phyloP scores from a whole-genome alignment of 176 grass and related monocot species.

The Calamus simplicifolius region DNA sequence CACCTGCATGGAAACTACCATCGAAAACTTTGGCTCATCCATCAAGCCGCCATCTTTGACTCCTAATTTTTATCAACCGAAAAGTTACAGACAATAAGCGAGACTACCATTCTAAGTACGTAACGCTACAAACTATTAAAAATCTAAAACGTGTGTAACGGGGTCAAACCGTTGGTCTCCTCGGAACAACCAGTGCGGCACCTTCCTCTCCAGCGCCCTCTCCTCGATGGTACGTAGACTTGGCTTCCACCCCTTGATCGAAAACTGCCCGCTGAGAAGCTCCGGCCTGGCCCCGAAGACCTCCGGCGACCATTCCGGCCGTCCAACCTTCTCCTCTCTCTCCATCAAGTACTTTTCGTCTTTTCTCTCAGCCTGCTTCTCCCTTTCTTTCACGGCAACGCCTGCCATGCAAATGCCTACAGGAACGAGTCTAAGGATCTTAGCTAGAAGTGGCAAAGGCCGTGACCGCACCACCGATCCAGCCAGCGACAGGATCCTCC shows the following conservation, averaged over 20 bases:
- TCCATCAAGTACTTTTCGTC: background rate
- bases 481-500: slow-evolving; percentile 39
- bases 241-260: slow-evolving; percentile 82
- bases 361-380: background rate
- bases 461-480: slow-evolving; percentile 40
- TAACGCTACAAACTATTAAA: too few species aligned
- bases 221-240: slow-evolving; percentile 76
- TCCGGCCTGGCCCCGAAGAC: slow-evolving; percentile 50
- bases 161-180: background rate
- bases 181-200: slow-evolving; percentile 79
- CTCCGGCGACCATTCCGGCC: background rate
- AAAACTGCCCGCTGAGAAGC: slow-evolving; percentile 68
- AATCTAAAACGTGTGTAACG: background rate
- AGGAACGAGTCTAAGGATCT: background rate
- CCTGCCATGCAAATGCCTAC: slow-evolving; percentile 12
- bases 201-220: slow-evolving; percentile 46
- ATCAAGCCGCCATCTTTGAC: too few species aligned
- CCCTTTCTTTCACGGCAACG: too few species aligned
- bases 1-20: too few species aligned
- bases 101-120: too few species aligned
- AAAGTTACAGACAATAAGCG: too few species aligned
- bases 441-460: slow-evolving; percentile 29
- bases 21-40: too few species aligned
- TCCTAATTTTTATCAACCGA: too few species aligned
- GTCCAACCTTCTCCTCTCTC: slow-evolving; percentile 3